Base-by-base conservation (phyloP, 805 yeast species). In the Clavispora phyllophila region DNA sequence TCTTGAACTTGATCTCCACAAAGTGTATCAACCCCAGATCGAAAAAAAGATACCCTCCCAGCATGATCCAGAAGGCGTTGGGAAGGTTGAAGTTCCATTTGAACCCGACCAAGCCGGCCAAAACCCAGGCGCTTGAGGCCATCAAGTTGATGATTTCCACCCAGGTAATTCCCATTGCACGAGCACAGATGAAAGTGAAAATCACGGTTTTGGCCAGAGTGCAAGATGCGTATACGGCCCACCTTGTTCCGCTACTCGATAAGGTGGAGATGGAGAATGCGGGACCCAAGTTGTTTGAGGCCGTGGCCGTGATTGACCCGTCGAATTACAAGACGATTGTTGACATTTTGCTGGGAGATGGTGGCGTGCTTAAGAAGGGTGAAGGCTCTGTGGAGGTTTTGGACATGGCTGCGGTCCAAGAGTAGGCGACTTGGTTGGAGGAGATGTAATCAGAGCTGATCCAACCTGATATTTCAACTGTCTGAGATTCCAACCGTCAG, bases 11-110 rank as follows among this genome's bases (percentile, higher is more conserved):
- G 35, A 81, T 93, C 24, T 84, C 95, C 14, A 82, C 95, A 4
- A 89, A 88, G 61, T 90, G 97, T 59, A 83, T 93, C 37, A 93
- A 93, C 52, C 98, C 99, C 4, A 78, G 75, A 42, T 81, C 91
- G 3, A 84, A 84, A 58, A 87, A 90, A 58, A 81, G 97, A 56
- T 93, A 93, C 56, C 96, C 99, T 0, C 93, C 96, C 9, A 79
- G 95, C 1, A 90, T 93, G 84, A 85, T 93, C 45, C 93, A 87
- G 49, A 93, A 93, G 65, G 87, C 90, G 0, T 68, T 93, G 42
- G 72, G 74, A 33, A 87, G 84, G 53, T 62, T 89, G 40, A 90
- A 88, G 50, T 87, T 85, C 62, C 89, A 88, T 59, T 75, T 87
- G 50, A 79, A 79, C 15, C 75, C 90, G 18, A 76, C 75, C 39